Evolutionary conservation across 106 monocot species (phyloP).

Genomic region (Iris macrosiphon): DNA sequence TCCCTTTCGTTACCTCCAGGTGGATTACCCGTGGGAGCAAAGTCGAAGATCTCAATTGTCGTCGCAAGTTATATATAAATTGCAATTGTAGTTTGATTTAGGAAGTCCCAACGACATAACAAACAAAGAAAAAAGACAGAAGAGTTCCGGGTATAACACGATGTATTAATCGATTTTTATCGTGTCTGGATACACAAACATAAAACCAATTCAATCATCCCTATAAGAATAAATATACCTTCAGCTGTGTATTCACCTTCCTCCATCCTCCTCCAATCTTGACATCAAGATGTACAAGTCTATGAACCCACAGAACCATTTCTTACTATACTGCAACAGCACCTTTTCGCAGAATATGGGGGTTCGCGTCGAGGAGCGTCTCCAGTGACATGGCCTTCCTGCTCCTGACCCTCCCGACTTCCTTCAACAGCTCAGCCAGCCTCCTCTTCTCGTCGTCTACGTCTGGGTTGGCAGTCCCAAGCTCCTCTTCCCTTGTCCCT

Average conservation of each 20-base stretch:
- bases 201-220: neutral
- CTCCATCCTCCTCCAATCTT: too few species aligned
- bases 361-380: slow-evolving; percentile 19
- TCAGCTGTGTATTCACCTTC: neutral
- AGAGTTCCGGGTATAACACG: neutral
- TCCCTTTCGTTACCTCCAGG: too few species aligned
- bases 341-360: slow-evolving; percentile 1
- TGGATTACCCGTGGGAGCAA: neutral
- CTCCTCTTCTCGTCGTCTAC: slow-evolving; percentile 32
- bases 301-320: too few species aligned
- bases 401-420: slow-evolving; percentile 10
- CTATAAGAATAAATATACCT: neutral
- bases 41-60: too few species aligned
- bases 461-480: slow-evolving; percentile 23
- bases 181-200: neutral
- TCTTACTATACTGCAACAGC: neutral
- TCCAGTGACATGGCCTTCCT: slow-evolving; percentile 19
- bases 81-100: too few species aligned
- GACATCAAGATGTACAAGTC: too few species aligned
- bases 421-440: slow-evolving; percentile 23
- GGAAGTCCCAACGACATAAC: too few species aligned
- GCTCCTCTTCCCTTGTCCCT: slow-evolving; percentile 12
- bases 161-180: neutral
- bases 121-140: neutral
- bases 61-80: too few species aligned